Base-by-base conservation (phyloP, 306 rosid genomes). In the Citrullus amarus region DNA sequence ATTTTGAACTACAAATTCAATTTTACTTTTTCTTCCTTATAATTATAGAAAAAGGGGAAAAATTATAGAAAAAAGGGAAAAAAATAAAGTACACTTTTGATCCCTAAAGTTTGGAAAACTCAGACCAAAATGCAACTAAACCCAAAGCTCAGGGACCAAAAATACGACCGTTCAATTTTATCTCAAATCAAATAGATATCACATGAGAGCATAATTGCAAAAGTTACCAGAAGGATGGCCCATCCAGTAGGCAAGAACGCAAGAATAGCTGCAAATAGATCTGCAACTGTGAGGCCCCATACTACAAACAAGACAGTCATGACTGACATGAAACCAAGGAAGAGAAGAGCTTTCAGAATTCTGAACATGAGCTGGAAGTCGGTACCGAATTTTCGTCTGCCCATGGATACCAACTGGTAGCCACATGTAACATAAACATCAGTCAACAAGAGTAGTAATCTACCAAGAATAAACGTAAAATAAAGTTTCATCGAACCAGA, bases 241-340 rank as follows among this genome's bases (percentile, higher is more conserved):
- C 98, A 92, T 61, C 97, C 98, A 3, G 97, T 88, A 79, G 97
- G 97, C 90, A 91, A 77, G 86, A 95, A 92, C 85, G 97, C 99
- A 80, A 95, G 81, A 78, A 91, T 65, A 55, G 97, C 90, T 59
- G 97, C 97, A 83, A 92, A 91, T 79, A 95, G 79, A 87, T 95
- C 99, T 69, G 97, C 82, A 74, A 95, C 60, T 8, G 96, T 89
- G 79, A 95, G 97, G 36, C 93, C 97, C 55, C 89, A 88, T 34
- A 92, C 97, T 30, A 91, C 96, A 68, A 95, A 92, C 75, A 92
- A 78, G 57, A 92, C 92, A 3, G 97, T 86, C 99, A 95, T 89
- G 82, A 91, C 93, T n/a, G 97, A 87, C 86, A 88, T 81, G 89
- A 92, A 92, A 41, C 97, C 92, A 43, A 95, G 96, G 84, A 92